Conservation (phyloP, 1,284 basidiomycete genomes). For the Uromyces viciae-fabae region DNA sequence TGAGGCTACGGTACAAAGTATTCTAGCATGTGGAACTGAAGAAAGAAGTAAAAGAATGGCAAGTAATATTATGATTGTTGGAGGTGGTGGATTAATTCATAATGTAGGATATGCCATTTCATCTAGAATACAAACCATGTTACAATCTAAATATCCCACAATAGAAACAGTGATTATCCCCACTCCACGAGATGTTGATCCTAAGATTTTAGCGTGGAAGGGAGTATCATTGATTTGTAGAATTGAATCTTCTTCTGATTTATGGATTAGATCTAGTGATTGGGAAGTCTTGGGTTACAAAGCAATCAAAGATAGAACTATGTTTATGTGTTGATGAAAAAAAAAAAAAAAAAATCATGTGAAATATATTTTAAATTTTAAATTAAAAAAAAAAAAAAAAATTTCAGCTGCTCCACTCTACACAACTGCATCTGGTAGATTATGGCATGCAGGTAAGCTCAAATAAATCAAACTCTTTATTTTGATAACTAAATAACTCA, state of each 20-base stretch:
- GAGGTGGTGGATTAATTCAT: conserved; percentile 65
- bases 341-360: neutral
- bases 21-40: conserved; percentile 76
- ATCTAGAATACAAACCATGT: conserved; percentile 29
- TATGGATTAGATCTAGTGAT: conserved; percentile 81
- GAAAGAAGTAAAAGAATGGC: conserved; percentile 86
- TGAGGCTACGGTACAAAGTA: conserved; percentile 86
- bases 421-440: conserved; percentile 60
- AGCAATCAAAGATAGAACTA: conserved; percentile 57
- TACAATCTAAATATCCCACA: conserved; percentile 14
- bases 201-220: conserved; percentile 85
- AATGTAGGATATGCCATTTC: conserved; percentile 54
- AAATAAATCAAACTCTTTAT: neutral
- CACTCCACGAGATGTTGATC: conserved; percentile 87
- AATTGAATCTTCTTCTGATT: conserved; percentile 79
- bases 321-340: conserved; percentile 53
- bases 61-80: conserved; percentile 81
- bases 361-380: too few relatives aligned
- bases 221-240: conserved; percentile 88
- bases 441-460: conserved; percentile 75
- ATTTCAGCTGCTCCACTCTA: conserved; percentile 49
- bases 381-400: too few relatives aligned
- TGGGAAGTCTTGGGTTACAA: conserved; percentile 65
- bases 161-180: conserved; percentile 63
- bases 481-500: neutral